Base-by-base conservation (phyloP, 495 filamentous ascomycete species). In the Xylona heveae region DNA sequence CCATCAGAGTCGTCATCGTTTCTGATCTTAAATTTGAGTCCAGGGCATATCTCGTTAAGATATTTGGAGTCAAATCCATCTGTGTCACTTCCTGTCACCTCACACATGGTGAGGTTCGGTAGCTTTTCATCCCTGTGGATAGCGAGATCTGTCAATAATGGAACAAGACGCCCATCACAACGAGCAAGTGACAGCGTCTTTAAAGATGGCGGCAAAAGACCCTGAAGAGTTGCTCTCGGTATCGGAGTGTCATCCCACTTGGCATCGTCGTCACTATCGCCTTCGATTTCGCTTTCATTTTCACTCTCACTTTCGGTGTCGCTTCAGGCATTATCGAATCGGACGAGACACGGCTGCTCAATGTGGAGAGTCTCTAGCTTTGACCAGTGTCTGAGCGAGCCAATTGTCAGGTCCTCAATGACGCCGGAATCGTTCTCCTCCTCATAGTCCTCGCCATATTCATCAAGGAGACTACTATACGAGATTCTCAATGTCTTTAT, bases 291-390 rank as follows among this genome's bases (percentile, higher is more conserved):
- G 0, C 64, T 56, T 8, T 69, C 66, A 49, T 83, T 84, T 30
- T 61, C 62, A 50, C 40, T 84, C 75, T 18, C 67, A 58, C 42
- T 74, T 80, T 49, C 74, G 78, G 24, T 62, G 54, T 19, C 50
- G 47, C 5, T 72, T 59, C 21, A 85, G 50, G 2, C 66, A n/a
- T n/a, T 68, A 43, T 83, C 74, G 20, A 81, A 56, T 40, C 72
- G 65, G 28, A 85, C 63, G 45, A 84, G 79, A 40, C 84, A 80
- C 2, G 84, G 52, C 39, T 72, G 78, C 12, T 84, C 77, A 19
- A 58, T 46, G 8, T 74, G 64, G 35, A 66, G 45, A 29, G 62
- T 67, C 45, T 74, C 71, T 38, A 75, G 74, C 33, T 68, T 67
- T 42, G n/a, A 57, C 68, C 36, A 85, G 38, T 41, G 67, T 71